Evolutionary conservation across 2,329 filamentous ascomycete genomes (phyloP).

Genomic region (Ceratocystis diversiconidia): DNA sequence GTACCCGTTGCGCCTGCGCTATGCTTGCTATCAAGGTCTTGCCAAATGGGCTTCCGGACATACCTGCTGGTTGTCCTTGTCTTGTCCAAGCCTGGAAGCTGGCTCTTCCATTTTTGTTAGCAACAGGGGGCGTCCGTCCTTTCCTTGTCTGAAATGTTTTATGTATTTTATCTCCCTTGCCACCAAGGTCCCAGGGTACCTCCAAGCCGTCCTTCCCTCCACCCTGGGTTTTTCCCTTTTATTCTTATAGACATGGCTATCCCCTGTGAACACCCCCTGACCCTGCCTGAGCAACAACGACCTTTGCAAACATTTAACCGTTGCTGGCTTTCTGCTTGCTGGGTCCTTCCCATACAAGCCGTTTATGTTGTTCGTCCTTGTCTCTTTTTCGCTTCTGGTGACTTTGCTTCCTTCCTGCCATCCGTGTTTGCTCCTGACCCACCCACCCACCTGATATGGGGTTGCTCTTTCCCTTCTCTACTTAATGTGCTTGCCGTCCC

Average conservation of each 20-base stretch:
- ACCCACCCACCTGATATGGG: not conserved
- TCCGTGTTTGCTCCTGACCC: not conserved
- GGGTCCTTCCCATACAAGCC: slow-evolving; percentile 6
- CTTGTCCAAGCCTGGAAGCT: not conserved
- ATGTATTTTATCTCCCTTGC: slow-evolving; percentile 5
- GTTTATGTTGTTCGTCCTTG: not conserved
- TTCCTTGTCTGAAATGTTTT: not conserved
- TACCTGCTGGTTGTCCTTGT: not conserved
- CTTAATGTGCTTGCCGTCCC: slow-evolving; percentile 4
- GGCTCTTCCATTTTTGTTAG: not conserved
- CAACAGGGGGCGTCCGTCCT: not conserved
- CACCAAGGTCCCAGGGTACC: not conserved
- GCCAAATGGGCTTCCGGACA: not conserved
- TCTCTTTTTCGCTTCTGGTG: not conserved
- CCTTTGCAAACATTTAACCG: slow-evolving; percentile 9
- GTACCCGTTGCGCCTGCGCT: not conserved
- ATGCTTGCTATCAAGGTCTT: not conserved
- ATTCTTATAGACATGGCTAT: not conserved
- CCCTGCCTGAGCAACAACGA: slow-evolving; percentile 5
- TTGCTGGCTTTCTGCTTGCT: slow-evolving; percentile 2
- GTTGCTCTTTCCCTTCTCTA: slow-evolving; percentile 1
- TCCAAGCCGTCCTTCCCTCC: slow-evolving; percentile 3
- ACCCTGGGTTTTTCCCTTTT: not conserved
- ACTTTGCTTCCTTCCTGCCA: slow-evolving; percentile 9
- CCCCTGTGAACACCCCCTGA: not conserved